phyloP scores from a whole-genome alignment of 805 yeast genomes.

The Yarrowia sp. region DNA sequence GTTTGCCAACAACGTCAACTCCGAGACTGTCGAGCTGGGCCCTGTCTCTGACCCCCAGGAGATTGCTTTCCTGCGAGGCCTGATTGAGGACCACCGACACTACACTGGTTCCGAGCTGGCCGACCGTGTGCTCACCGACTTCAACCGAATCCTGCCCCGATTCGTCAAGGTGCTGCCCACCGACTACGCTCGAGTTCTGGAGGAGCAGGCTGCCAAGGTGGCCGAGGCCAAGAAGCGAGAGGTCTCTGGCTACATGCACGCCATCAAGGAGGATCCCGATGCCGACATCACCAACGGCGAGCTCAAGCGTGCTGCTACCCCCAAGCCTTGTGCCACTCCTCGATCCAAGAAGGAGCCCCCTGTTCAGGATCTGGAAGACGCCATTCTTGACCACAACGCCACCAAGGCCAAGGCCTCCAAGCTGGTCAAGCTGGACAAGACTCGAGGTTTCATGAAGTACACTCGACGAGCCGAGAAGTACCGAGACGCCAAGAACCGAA shows the following conservation, averaged over 20 bases:
- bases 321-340: slow-evolving; percentile 48
- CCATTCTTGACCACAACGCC: slow-evolving; percentile 71
- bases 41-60: slow-evolving; percentile 84
- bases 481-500: slow-evolving; percentile 75
- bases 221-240: slow-evolving; percentile 72
- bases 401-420: slow-evolving; percentile 69
- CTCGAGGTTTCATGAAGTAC: slow-evolving; percentile 93
- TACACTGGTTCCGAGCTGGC: slow-evolving; percentile 94
- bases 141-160: slow-evolving; percentile 84
- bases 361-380: slow-evolving; percentile 87
- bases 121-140: slow-evolving; percentile 78
- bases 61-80: slow-evolving; percentile 90
- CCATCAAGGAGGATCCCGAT: slow-evolving; percentile 79
- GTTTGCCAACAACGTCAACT: slow-evolving; percentile 79
- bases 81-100: slow-evolving; percentile 93
- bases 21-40: slow-evolving; percentile 80
- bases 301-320: slow-evolving; percentile 57
- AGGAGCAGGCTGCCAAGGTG: slow-evolving; percentile 69
- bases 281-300: slow-evolving; percentile 92
- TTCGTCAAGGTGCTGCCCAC: slow-evolving; percentile 92
- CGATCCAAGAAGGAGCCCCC: slow-evolving; percentile 67
- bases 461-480: slow-evolving; percentile 86
- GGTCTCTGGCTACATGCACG: slow-evolving; percentile 66
- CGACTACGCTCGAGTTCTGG: slow-evolving; percentile 90
- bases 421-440: slow-evolving; percentile 71